phyloP scores from a whole-genome alignment of 2,329 filamentous ascomycete genomes.

The Reticulascus tulasneorum region DNA sequence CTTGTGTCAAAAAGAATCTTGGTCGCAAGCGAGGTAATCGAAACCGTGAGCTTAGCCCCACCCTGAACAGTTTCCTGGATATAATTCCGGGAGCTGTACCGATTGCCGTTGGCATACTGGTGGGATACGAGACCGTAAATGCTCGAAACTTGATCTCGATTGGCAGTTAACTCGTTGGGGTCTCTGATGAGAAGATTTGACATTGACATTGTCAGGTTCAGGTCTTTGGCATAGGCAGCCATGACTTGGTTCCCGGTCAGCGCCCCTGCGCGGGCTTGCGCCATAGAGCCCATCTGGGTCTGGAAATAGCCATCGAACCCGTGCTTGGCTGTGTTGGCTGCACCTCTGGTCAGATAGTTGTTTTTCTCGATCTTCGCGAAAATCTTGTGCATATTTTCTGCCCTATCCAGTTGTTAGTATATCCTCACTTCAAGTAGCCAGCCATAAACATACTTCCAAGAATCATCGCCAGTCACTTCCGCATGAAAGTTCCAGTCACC shows the following conservation, averaged over 20 bases:
- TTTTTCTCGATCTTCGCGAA: slow-evolving; percentile 28
- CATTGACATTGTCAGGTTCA: slow-evolving; percentile 7
- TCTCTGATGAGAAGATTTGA: slow-evolving; percentile 25
- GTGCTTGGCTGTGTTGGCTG: slow-evolving; percentile 40
- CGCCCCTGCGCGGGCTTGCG: slow-evolving; percentile 16
- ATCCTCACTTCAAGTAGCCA: background rate
- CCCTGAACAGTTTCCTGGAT: slow-evolving; percentile 3
- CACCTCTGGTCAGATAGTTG: slow-evolving; percentile 40
- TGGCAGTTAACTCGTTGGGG: slow-evolving; percentile 38
- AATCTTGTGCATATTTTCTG: slow-evolving; percentile 26
- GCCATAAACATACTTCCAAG: slow-evolving; percentile 39
- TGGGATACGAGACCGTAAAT: slow-evolving; percentile 23
- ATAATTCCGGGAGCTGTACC: slow-evolving; percentile 21
- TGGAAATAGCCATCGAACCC: slow-evolving; percentile 49
- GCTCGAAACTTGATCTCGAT: slow-evolving; percentile 23
- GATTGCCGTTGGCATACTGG: slow-evolving; percentile 17
- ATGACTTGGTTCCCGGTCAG: slow-evolving; percentile 5
- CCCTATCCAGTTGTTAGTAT: slow-evolving; percentile 12
- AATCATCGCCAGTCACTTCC: slow-evolving; percentile 53
- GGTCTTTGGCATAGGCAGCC: slow-evolving; percentile 3
- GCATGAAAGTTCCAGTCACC: slow-evolving; percentile 57
- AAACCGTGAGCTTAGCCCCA: slow-evolving; percentile 42
- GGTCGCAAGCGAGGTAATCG: slow-evolving; percentile 41
- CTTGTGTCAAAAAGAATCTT: slow-evolving; percentile 39
- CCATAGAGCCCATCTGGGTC: slow-evolving; percentile 11